phyloP scores from a whole-genome alignment of 2,329 filamentous ascomycete genomes.

The Xylaria polymorpha region DNA sequence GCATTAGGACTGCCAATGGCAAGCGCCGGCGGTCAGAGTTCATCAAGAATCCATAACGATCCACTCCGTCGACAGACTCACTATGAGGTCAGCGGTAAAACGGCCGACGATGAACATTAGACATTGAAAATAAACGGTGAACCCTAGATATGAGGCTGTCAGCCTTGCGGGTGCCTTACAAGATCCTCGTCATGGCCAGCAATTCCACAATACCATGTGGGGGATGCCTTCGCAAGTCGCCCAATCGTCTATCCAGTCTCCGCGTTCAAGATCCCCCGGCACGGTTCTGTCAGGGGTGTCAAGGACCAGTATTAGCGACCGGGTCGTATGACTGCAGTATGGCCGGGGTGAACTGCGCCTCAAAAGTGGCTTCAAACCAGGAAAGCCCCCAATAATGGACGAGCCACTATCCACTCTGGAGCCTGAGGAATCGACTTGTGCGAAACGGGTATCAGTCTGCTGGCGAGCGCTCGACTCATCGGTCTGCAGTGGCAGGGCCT shows the following conservation, averaged over 20 bases:
- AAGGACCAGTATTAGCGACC: conserved; percentile 38
- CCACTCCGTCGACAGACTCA: conserved; percentile 17
- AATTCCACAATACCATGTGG: conserved; percentile 27
- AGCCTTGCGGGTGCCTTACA: conserved; percentile 40
- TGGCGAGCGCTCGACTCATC: conserved; percentile 20
- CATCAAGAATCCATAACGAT: conserved; percentile 16
- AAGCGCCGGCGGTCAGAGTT: conserved; percentile 7
- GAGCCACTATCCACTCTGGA: conserved; percentile 23
- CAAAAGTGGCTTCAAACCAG: conserved; percentile 46
- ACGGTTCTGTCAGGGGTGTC: conserved; percentile 21
- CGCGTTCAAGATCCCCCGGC: conserved; percentile 29
- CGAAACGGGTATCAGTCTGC: conserved; percentile 17
- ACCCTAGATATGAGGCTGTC: conserved; percentile 35
- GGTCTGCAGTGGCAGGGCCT: conserved; percentile 8
- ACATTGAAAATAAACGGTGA: conserved; percentile 15
- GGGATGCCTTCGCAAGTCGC: conserved; percentile 46
- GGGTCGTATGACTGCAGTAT: conserved; percentile 41
- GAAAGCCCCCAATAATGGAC: conserved; percentile 26
- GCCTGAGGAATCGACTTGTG: conserved; percentile 21
- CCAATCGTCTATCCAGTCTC: conserved; percentile 50
- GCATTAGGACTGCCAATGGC: conserved; percentile 1
- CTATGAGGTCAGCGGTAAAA: conserved; percentile 22
- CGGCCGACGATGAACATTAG: conserved; percentile 14
- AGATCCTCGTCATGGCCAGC: conserved; percentile 23
- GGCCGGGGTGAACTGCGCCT: conserved; percentile 44